Percentiles rank a stretch among this genome's conserved stretches.
Conservation (phyloP, 768 basidiomycete genomes). For the Russula emetica region DNA sequence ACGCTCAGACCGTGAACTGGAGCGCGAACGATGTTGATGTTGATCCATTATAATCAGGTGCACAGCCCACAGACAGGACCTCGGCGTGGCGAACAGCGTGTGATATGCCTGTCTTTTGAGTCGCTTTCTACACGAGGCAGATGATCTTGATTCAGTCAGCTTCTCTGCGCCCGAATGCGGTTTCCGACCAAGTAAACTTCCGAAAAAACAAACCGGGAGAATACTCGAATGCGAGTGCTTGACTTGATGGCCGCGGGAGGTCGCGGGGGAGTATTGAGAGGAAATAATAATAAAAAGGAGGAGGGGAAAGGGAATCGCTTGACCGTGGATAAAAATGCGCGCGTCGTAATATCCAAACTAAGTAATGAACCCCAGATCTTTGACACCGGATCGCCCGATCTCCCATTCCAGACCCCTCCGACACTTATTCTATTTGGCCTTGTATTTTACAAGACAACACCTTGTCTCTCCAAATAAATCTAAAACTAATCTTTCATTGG, state of each 20-base stretch:
- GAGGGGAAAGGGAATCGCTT: background rate
- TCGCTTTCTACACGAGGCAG: slow-evolving; percentile 21
- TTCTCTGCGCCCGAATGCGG: slow-evolving; percentile 16
- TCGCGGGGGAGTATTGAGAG: background rate
- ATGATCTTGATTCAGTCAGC: slow-evolving; percentile 6
- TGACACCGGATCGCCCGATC: slow-evolving; percentile 22
- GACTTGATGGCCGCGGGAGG: background rate
- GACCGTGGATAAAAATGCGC: slow-evolving; percentile 3
- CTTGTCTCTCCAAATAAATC: background rate
- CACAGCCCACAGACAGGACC: slow-evolving; percentile 20
- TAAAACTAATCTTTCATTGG: background rate
- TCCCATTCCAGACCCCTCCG: slow-evolving; percentile 1
- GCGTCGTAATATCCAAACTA: slow-evolving; percentile 3
- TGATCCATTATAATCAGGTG: slow-evolving; percentile 20
- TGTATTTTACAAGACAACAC: slow-evolving; percentile 2
- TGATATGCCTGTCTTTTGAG: slow-evolving; percentile 24
- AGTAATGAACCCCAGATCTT: slow-evolving; percentile 26
- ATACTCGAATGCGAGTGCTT: background rate
- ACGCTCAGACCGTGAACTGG: slow-evolving; percentile 24
- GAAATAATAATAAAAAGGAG: background rate
- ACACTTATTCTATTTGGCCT: background rate
- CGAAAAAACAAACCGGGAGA: background rate
- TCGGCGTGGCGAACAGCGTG: slow-evolving; percentile 17
- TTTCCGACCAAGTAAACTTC: background rate
- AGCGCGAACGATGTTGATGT: slow-evolving; percentile 20